Evolutionary conservation across 768 basidiomycete species (phyloP).

Genomic region (Sarcomyxa edulis): DNA sequence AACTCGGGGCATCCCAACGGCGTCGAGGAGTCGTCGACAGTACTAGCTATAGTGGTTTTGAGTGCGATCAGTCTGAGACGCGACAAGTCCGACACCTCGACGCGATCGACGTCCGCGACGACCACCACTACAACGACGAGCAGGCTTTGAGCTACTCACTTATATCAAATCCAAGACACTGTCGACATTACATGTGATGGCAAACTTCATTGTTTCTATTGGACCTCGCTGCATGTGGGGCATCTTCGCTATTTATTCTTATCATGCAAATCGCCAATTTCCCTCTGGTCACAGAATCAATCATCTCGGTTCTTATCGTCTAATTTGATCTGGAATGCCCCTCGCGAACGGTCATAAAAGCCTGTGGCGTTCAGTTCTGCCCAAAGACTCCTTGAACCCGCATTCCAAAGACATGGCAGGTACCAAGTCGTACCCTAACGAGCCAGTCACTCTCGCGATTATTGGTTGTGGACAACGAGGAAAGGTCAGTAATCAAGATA

Average conservation of each 20-base stretch:
- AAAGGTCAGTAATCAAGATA: conserved; percentile 34
- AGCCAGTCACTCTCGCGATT: conserved; percentile 66
- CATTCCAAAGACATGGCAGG: too few species aligned
- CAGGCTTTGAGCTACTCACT: not conserved
- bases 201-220: conserved; percentile 4
- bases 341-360: conserved; percentile 4
- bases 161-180: not conserved
- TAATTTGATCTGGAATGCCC: too few species aligned
- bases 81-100: not conserved
- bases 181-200: not conserved
- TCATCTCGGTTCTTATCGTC: too few species aligned
- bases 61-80: not conserved
- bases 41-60: too few species aligned
- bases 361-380: conserved; percentile 7
- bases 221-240: too few species aligned
- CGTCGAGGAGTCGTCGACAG: too few species aligned
- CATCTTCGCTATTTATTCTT: too few species aligned
- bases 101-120: too few species aligned
- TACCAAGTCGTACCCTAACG: conserved; percentile 7
- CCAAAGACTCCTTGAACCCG: too few species aligned
- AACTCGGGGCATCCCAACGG: conserved; percentile 79
- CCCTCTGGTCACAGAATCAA: too few species aligned
- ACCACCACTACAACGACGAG: too few species aligned
- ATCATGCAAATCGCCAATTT: too few species aligned
- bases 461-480: conserved; percentile 86